Evolutionary conservation across 305 asterid genomes (phyloP).

Genomic region (Rubia tinctorum): DNA sequence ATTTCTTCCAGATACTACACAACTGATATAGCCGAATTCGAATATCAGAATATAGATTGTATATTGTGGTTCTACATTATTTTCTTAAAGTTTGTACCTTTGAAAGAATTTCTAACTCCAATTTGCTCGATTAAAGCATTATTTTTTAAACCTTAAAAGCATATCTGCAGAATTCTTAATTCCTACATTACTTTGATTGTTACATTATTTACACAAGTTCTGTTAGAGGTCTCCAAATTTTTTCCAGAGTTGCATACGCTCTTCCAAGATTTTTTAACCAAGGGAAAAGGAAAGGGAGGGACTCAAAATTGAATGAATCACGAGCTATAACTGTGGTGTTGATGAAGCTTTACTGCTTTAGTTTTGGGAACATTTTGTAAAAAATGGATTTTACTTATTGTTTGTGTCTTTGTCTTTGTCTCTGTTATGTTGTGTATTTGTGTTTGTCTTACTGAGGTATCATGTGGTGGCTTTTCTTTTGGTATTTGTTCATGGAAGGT

Average conservation of each 20-base stretch:
- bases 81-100: not conserved
- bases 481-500: conserved; percentile 42
- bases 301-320: not conserved
- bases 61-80: not conserved
- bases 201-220: not conserved
- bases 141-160: not conserved
- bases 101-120: not conserved
- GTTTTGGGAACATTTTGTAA: not conserved
- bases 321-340: not conserved
- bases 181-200: not conserved
- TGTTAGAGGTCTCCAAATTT: not conserved
- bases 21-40: not conserved
- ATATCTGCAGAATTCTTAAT: not conserved
- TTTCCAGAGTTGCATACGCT: not conserved
- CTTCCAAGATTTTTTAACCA: not conserved
- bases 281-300: no score
- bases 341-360: not conserved
- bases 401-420: not conserved
- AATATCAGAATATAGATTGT: not conserved
- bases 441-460: not conserved
- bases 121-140: not conserved
- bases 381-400: not conserved
- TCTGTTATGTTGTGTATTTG: not conserved
- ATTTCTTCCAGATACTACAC: not conserved
- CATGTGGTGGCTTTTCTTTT: conserved; percentile 10